Base-by-base conservation (phyloP, 495 filamentous ascomycete species). In the Hypoxylon fragiforme region DNA sequence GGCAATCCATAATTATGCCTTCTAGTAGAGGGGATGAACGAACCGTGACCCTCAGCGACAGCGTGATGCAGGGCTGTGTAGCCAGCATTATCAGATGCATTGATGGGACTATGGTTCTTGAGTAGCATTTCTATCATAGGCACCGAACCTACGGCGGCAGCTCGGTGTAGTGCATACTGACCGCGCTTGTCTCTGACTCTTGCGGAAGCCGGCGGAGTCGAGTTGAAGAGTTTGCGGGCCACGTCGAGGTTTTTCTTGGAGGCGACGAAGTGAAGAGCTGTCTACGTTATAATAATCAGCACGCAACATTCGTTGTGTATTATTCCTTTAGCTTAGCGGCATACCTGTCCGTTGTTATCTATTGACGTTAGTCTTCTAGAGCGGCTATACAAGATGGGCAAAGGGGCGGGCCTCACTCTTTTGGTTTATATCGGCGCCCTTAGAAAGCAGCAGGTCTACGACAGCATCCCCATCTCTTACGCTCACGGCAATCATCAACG, bases 31-130 rank as follows among this genome's bases (percentile, higher is more conserved):
- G 30, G 43, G 43, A 20, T n/a, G 7, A 35, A 49, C 44, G 1
- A 21, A 81, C 78, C 94, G 68, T 96, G 92, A 0, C 94, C 94
- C 69, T 98, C 94, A 0, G 90, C 88, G 52, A 97, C 81, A 1
- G 88, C 94, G 73, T 99, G 95, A 70, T 99, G 94, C 64, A 99
- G 72, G 11, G 92, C 84, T 26, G 95, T 97, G 50, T 88, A 77
- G 1, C 92, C 92, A 46, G 88, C 82, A 7, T 75, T 73, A 73
- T 99, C 94, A n/a, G 85, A 86, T 12, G 91, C 86, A 66, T 96
- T 92, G 6, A 97, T 63, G 1, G 95, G 91, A 53, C 88, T 92
- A 45, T 82, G 82, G 52, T 89, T 77, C 57, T 90, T 84, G 7
- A 99, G 70, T 20, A 98, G 73, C 28, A 91, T 62, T 56, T 88